Conservation (phyloP, 106 monocot species). For the Acorus calamus region DNA sequence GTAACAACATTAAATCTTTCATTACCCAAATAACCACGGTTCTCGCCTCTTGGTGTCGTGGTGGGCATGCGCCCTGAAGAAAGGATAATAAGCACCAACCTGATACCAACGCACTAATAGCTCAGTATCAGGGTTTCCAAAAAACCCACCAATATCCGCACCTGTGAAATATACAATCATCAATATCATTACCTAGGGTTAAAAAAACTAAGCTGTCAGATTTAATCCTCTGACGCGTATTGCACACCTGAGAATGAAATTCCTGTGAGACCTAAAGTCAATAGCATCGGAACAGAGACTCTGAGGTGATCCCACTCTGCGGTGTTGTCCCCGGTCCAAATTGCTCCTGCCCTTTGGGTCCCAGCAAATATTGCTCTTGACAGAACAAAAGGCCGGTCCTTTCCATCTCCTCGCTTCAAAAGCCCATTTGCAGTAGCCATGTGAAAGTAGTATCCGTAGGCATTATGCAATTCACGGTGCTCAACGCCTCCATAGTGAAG, state of each 20-base stretch:
- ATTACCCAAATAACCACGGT: constrained; percentile 99
- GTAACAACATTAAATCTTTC: not conserved
- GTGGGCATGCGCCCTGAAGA: constrained; percentile 97
- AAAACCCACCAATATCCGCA: constrained; percentile 98
- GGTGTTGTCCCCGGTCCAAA: constrained; percentile 97
- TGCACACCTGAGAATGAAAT: constrained; percentile 76
- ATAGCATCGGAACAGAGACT: constrained; percentile 87
- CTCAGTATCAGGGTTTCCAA: constrained; percentile 88
- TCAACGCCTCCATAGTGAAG: constrained; percentile 82
- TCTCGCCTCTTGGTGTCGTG: constrained; percentile 96
- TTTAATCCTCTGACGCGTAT: not conserved
- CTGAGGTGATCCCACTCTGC: constrained; percentile 97
- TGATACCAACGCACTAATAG: constrained; percentile 95
- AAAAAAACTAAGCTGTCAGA: not conserved
- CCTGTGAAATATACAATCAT: constrained; percentile 35
- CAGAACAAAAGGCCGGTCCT: constrained; percentile 89
- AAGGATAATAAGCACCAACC: constrained; percentile 92
- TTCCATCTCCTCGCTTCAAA: constrained; percentile 75
- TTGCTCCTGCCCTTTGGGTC: constrained; percentile 82
- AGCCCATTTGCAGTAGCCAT: constrained; percentile 93
- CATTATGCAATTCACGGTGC: constrained; percentile 96
- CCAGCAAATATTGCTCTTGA: constrained; percentile 98
- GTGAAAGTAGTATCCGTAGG: constrained; percentile 91
- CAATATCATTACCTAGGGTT: not conserved
- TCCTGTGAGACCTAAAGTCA: constrained; percentile 89